phyloP scores from a whole-genome alignment of 1,284 basidiomycete species.

The Agaricales sp. region DNA sequence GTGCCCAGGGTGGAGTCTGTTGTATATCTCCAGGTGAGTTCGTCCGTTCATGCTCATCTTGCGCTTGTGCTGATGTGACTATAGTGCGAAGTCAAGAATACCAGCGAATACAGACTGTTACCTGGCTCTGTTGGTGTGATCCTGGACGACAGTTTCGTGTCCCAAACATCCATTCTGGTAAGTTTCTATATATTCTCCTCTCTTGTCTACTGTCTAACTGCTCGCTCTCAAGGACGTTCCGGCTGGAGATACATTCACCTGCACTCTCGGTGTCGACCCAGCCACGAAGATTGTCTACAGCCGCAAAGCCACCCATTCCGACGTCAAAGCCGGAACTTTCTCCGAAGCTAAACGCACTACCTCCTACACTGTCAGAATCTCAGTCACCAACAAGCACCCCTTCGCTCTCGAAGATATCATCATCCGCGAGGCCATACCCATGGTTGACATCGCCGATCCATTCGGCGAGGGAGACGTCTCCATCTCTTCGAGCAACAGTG shows the following conservation, averaged over 20 bases:
- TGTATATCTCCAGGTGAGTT: constrained; percentile 34
- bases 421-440: constrained; percentile 39
- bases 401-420: constrained; percentile 32
- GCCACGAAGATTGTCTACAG: constrained; percentile 36
- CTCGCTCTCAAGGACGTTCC: constrained; percentile 27
- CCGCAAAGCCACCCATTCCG: constrained; percentile 25
- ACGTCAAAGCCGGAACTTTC: constrained; percentile 28
- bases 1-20: constrained; percentile 35
- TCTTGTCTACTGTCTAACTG: background rate
- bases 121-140: constrained; percentile 41
- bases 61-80: constrained; percentile 7
- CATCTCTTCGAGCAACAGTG: constrained; percentile 11
- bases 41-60: constrained; percentile 5
- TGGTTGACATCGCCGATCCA: constrained; percentile 12
- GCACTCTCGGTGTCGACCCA: constrained; percentile 44
- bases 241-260: constrained; percentile 38
- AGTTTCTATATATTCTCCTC: constrained; percentile 9
- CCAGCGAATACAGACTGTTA: constrained; percentile 38
- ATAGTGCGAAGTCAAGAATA: constrained; percentile 39
- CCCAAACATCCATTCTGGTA: constrained; percentile 34
- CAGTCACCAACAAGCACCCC: constrained; percentile 37
- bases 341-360: constrained; percentile 31
- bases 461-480: background rate
- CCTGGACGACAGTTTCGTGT: constrained; percentile 38
- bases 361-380: constrained; percentile 31